Evolutionary conservation across 176 grass and related monocot species (phyloP).

Genomic region (Carex myosuroides): DNA sequence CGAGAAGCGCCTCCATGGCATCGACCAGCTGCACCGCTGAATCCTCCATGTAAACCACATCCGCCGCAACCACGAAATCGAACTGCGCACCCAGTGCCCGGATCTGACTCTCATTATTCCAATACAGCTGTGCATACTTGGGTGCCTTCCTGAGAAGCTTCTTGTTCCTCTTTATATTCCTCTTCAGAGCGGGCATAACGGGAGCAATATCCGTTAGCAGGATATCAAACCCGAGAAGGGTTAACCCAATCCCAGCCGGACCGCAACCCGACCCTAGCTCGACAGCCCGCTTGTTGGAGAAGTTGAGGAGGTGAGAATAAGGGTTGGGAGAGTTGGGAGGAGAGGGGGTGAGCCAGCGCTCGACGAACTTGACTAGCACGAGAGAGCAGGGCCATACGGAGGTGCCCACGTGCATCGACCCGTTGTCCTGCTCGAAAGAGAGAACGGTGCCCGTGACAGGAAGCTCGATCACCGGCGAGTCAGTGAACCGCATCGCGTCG

Average conservation of each 20-base stretch:
- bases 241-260: constrained; percentile 70
- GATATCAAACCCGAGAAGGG: constrained; percentile 64
- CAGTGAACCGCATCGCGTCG: constrained; percentile 53
- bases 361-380: constrained; percentile 92
- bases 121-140: constrained; percentile 70
- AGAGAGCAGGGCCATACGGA: constrained; percentile 90
- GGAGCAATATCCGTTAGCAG: constrained; percentile 85
- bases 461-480: constrained; percentile 88
- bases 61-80: constrained; percentile 71
- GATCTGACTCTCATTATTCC: constrained; percentile 65
- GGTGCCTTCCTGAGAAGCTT: constrained; percentile 41
- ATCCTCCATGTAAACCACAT: constrained; percentile 90
- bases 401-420: constrained; percentile 90
- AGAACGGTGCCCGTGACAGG: constrained; percentile 51
- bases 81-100: constrained; percentile 43
- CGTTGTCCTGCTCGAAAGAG: constrained; percentile 89
- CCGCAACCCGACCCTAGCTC: constrained; percentile 83
- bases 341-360: constrained; percentile 43
- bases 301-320: constrained; percentile 62
- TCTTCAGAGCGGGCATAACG: constrained; percentile 74
- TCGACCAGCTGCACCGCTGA: constrained; percentile 63
- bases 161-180: constrained; percentile 81
- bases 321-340: constrained; percentile 33
- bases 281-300: constrained; percentile 55
- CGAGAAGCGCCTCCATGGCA: constrained; percentile 72